Evolutionary conservation across 352 stramenopile genomes (phyloP).

Genomic region (Proteromonas lacertae): DNA sequence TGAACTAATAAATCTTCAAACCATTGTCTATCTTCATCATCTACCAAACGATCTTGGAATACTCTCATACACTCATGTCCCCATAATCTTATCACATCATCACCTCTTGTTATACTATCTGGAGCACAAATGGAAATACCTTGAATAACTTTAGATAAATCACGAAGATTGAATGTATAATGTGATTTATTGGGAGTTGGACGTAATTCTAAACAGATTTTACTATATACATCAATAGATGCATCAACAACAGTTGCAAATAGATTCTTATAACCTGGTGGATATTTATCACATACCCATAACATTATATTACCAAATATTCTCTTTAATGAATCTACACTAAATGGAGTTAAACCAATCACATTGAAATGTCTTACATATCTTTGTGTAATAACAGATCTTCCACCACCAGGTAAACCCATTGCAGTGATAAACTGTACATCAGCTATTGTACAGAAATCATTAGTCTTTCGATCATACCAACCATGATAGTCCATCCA

Average conservation of each 20-base stretch:
- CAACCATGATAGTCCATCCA: slow-evolving; percentile 46
- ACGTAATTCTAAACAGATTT: slow-evolving; percentile 32
- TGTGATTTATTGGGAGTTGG: slow-evolving; percentile 66
- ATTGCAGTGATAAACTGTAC: slow-evolving; percentile 49
- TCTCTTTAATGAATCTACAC: slow-evolving; percentile 44
- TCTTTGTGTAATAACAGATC: slow-evolving; percentile 48
- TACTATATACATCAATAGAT: slow-evolving; percentile 52
- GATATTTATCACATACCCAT: slow-evolving; percentile 22
- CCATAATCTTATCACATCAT: slow-evolving; percentile 47
- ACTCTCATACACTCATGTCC: slow-evolving; percentile 61
- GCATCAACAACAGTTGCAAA: slow-evolving; percentile 34
- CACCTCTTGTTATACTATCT: slow-evolving; percentile 28
- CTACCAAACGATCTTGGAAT: slow-evolving; percentile 63
- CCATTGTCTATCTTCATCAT: slow-evolving; percentile 39
- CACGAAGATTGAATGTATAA: slow-evolving; percentile 74
- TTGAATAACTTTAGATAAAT: slow-evolving; percentile 56
- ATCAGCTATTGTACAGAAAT: slow-evolving; percentile 49
- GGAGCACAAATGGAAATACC: slow-evolving; percentile 50
- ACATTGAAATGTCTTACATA: slow-evolving; percentile 60
- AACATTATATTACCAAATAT: slow-evolving; percentile 62
- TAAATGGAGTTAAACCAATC: slow-evolving; percentile 60
- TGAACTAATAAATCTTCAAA: slow-evolving; percentile 53
- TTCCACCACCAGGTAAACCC: slow-evolving; percentile 43
- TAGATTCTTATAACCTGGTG: slow-evolving; percentile 19
- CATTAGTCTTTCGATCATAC: slow-evolving; percentile 67